A percentile compares a stretch with the other conserved stretches of the same genome.
Conservation (phyloP, 352 stramenopile genomes). For the Peronospora belbahrii region DNA sequence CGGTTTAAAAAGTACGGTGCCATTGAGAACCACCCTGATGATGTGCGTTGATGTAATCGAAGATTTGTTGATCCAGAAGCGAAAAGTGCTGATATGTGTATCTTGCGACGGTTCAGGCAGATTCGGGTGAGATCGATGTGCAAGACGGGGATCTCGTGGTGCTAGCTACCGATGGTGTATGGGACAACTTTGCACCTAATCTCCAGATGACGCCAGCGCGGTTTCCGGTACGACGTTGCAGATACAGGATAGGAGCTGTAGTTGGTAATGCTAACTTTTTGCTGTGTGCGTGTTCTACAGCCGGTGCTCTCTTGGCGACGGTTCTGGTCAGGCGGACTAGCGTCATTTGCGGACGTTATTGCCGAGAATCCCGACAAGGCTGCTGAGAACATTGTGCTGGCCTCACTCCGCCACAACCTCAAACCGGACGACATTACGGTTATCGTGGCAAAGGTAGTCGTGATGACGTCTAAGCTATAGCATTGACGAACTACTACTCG, state of each 20-base stretch:
- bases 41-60: constrained; percentile 32
- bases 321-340: constrained; percentile 54
- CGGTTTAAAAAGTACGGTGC: constrained; percentile 69
- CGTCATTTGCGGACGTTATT: constrained; percentile 52
- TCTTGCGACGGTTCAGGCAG: constrained; percentile 28
- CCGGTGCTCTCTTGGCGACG: constrained; percentile 52
- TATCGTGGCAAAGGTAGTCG: constrained; percentile 63
- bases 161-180: constrained; percentile 72
- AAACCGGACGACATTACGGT: constrained; percentile 81
- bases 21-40: constrained; percentile 67
- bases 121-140: constrained; percentile 63
- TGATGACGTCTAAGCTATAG: constrained; percentile 45
- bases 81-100: neutral
- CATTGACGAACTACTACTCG: neutral
- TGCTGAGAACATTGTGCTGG: constrained; percentile 55
- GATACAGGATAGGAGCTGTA: neutral
- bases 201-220: constrained; percentile 39
- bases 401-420: constrained; percentile 71
- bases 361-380: constrained; percentile 37
- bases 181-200: constrained; percentile 70
- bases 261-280: constrained; percentile 3
- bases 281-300: constrained; percentile 19
- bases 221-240: constrained; percentile 38
- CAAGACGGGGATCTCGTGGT: constrained; percentile 70
- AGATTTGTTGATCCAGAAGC: neutral